Percentiles rank a stretch among this genome's conserved stretches.
phyloP scores from a whole-genome alignment of 2,329 filamentous ascomycete species.

The Talaromyces sp. region DNA sequence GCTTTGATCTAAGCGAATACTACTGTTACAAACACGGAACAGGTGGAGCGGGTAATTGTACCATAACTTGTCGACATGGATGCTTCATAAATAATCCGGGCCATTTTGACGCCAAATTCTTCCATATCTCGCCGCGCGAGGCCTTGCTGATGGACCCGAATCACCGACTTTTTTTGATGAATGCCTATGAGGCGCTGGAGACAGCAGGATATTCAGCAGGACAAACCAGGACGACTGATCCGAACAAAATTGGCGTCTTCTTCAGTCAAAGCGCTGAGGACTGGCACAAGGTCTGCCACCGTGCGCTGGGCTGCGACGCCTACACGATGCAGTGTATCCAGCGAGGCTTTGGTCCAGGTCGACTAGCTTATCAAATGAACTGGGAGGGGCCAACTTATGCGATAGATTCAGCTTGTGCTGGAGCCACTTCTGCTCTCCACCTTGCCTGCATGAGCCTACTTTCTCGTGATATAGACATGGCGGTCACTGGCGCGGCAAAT shows the following conservation, averaged over 20 bases:
- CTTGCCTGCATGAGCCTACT: slow-evolving; percentile 25
- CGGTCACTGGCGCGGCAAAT: not conserved
- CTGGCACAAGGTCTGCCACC: slow-evolving; percentile 56
- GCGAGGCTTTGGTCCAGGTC: not conserved
- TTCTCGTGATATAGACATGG: not conserved
- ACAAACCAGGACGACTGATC: slow-evolving; percentile 37
- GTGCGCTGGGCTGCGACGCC: slow-evolving; percentile 64
- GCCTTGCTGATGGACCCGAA: slow-evolving; percentile 74
- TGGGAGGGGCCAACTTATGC: slow-evolving; percentile 65
- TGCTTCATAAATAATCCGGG: slow-evolving; percentile 22
- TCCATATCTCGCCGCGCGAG: slow-evolving; percentile 63
- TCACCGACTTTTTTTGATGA: slow-evolving; percentile 69
- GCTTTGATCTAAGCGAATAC: not conserved
- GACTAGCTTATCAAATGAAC: slow-evolving; percentile 62
- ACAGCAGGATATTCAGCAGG: not conserved
- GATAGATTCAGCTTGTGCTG: slow-evolving; percentile 54
- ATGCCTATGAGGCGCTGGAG: slow-evolving; percentile 52
- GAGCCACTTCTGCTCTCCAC: not conserved
- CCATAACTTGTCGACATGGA: not conserved
- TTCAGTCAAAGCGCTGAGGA: slow-evolving; percentile 72
- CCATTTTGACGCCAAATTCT: slow-evolving; percentile 36
- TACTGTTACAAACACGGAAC: not conserved
- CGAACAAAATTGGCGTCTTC: slow-evolving; percentile 63
- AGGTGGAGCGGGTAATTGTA: not conserved
- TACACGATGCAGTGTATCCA: slow-evolving; percentile 51